Percentiles rank a stretch among this genome's conserved stretches.
These are phyloP conservation scores for Striga hermonthica DNA, from an alignment of 305 asterid species.

Conservation along the genomic window DNA sequence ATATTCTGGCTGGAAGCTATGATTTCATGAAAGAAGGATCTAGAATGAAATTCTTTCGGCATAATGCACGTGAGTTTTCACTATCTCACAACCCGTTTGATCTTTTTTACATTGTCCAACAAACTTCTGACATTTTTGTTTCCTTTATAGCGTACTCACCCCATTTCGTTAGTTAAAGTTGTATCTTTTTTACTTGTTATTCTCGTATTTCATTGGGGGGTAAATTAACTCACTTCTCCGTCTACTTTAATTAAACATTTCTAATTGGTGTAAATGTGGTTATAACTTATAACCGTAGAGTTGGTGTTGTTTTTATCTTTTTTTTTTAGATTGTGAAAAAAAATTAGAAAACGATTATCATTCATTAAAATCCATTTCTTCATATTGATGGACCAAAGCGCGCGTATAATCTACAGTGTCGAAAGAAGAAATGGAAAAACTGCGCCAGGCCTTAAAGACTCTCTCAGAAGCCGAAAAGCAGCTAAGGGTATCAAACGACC, in stretches of 20 bases:
- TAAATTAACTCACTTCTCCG: too few species aligned
- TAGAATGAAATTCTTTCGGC: conserved; percentile 77
- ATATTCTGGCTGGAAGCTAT: conserved; percentile 93
- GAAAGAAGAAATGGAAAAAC: conserved; percentile 88
- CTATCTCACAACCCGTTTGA: not conserved
- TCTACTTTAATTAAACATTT: too few species aligned
- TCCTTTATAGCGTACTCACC: too few species aligned
- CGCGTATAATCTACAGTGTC: conserved; percentile 53
- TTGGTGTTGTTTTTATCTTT: not conserved
- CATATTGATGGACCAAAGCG: conserved; percentile 23
- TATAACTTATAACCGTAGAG: too few species aligned
- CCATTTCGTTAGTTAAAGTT: too few species aligned
- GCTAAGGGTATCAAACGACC: conserved; percentile 83
- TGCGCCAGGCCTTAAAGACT: conserved; percentile 89
- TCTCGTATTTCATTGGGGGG: too few species aligned
- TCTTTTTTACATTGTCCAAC: not conserved
- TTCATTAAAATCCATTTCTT: too few species aligned
- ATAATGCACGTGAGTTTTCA: conserved; percentile 58
- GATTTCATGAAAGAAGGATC: conserved; percentile 64
- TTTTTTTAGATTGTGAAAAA: not conserved
- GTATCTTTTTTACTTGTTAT: too few species aligned
- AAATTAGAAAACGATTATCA: too few species aligned
- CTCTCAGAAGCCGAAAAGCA: conserved; percentile 98
- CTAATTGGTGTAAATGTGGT: too few species aligned
- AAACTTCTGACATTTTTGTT: not conserved